Conservation (phyloP, 2,329 filamentous ascomycete species). For the Apiospora saccharicola region DNA sequence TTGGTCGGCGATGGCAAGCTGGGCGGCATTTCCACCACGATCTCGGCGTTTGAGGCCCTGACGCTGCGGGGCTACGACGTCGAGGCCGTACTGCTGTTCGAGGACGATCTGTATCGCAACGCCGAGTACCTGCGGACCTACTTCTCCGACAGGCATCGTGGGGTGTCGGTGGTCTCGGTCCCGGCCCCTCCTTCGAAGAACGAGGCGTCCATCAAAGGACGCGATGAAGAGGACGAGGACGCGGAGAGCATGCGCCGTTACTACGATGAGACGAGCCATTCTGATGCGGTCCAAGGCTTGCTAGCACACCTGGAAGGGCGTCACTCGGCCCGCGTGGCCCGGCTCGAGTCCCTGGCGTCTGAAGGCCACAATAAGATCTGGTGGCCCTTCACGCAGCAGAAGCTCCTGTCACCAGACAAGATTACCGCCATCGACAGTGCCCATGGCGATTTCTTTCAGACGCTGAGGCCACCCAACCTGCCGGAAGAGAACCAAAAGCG, state of each 20-base stretch:
- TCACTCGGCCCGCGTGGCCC: conserved; percentile 63
- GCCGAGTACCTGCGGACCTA: conserved; percentile 65
- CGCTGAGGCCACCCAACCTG: conserved; percentile 42
- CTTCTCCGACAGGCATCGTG: conserved; percentile 69
- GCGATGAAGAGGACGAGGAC: conserved; percentile 63
- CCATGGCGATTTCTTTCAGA: conserved; percentile 80
- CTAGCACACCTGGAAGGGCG: conserved; percentile 59
- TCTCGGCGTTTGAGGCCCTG: conserved; percentile 82
- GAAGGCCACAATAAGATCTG: conserved; percentile 73
- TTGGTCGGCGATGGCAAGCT: conserved; percentile 78
- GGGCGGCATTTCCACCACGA: conserved; percentile 81
- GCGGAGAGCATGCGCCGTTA: conserved; percentile 65
- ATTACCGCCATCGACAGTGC: conserved; percentile 84
- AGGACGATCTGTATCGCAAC: conserved; percentile 71
- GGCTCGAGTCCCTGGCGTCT: conserved; percentile 66
- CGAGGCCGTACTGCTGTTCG: conserved; percentile 73
- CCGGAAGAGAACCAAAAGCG: no score
- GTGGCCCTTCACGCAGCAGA: conserved; percentile 89
- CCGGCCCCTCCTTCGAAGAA: conserved; percentile 71
- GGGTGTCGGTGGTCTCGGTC: conserved; percentile 64
- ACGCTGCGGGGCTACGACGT: conserved; percentile 81
- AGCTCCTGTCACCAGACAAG: conserved; percentile 63
- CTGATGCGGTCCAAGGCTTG: conserved; percentile 50
- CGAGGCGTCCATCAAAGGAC: no score
- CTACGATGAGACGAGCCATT: conserved; percentile 59